Conservation (phyloP, 1,139 yeast genomes). For the Saccharomycopsis phalli region DNA sequence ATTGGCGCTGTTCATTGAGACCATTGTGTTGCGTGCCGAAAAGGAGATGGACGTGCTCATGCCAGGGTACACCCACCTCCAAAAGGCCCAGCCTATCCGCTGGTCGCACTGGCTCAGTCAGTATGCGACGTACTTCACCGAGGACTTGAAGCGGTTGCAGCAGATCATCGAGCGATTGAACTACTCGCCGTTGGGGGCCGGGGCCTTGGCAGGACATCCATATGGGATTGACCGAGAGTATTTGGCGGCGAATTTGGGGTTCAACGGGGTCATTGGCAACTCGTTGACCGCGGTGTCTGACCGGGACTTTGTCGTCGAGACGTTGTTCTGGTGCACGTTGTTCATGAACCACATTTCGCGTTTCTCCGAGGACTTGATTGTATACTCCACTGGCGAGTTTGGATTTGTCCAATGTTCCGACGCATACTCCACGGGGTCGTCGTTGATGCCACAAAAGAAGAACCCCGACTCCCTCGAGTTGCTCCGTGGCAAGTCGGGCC, state of each 20-base stretch:
- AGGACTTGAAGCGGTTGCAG: slow-evolving; percentile 76
- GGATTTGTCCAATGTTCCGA: slow-evolving; percentile 90
- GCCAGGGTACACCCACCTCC: slow-evolving; percentile 99
- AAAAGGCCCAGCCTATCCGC: slow-evolving; percentile 97
- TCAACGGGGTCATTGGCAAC: slow-evolving; percentile 82
- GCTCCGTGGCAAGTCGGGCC: slow-evolving; percentile 92
- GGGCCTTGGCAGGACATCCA: slow-evolving; percentile 98
- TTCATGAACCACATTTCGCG: slow-evolving; percentile 93
- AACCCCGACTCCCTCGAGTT: slow-evolving; percentile 94
- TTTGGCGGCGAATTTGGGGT: slow-evolving; percentile 71
- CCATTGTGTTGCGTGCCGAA: slow-evolving; percentile 67
- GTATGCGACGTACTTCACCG: slow-evolving; percentile 89
- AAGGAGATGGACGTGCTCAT: slow-evolving; percentile 81
- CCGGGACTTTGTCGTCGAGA: slow-evolving; percentile 93
- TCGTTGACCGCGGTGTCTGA: slow-evolving; percentile 93
- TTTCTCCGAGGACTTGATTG: slow-evolving; percentile 88
- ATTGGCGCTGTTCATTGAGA: slow-evolving; percentile 53
- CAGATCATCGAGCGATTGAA: slow-evolving; percentile 80
- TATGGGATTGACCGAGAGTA: slow-evolving; percentile 94
- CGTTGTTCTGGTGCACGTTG: slow-evolving; percentile 95
- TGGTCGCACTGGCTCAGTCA: slow-evolving; percentile 97
- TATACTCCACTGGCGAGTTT: slow-evolving; percentile 95
- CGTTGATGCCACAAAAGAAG: slow-evolving; percentile 98
- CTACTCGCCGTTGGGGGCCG: slow-evolving; percentile 87
- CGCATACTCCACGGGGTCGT: slow-evolving; percentile 97